phyloP scores from a whole-genome alignment of 345 rosid genomes.

The Camelina hispida region DNA sequence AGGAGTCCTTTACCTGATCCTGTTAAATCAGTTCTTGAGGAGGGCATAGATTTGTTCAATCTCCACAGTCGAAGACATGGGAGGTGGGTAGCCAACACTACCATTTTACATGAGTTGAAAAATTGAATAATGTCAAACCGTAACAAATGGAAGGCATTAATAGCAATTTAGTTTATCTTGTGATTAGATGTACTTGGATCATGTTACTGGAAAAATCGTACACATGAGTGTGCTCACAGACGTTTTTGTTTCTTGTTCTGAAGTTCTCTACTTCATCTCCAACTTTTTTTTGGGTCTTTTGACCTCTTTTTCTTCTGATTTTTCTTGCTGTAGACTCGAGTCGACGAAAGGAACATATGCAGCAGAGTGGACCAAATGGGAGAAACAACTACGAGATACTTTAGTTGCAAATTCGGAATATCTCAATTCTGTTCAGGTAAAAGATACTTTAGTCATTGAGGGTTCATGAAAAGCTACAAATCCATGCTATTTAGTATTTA shows the following conservation, averaged over 20 bases:
- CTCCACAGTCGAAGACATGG: conserved; percentile 79
- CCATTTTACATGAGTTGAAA: conserved; percentile 14
- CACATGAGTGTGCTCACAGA: conserved; percentile 9
- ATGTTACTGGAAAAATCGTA: conserved; percentile 6
- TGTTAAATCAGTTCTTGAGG: conserved; percentile 70
- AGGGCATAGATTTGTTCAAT: conserved; percentile 79
- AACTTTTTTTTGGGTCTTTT: too few species aligned
- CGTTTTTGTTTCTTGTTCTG: conserved; percentile 2
- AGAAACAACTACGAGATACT: conserved; percentile 64
- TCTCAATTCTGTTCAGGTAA: conserved; percentile 79
- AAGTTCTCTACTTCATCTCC: background rate
- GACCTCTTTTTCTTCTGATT: too few species aligned
- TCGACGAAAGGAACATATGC: conserved; percentile 75
- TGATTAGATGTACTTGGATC: conserved; percentile 14
- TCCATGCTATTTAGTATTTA: conserved; percentile 1
- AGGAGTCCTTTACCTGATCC: conserved; percentile 81
- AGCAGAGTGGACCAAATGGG: conserved; percentile 88
- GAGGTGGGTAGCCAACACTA: conserved; percentile 56
- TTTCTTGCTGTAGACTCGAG: conserved; percentile 60
- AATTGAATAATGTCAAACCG: conserved; percentile 11
- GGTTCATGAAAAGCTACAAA: background rate
- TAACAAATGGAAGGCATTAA: background rate
- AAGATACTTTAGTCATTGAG: background rate
- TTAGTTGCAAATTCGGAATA: conserved; percentile 59
- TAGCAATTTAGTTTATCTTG: background rate